phyloP scores from a whole-genome alignment of 139 green algal genomes.

The Gonium pectorale region DNA sequence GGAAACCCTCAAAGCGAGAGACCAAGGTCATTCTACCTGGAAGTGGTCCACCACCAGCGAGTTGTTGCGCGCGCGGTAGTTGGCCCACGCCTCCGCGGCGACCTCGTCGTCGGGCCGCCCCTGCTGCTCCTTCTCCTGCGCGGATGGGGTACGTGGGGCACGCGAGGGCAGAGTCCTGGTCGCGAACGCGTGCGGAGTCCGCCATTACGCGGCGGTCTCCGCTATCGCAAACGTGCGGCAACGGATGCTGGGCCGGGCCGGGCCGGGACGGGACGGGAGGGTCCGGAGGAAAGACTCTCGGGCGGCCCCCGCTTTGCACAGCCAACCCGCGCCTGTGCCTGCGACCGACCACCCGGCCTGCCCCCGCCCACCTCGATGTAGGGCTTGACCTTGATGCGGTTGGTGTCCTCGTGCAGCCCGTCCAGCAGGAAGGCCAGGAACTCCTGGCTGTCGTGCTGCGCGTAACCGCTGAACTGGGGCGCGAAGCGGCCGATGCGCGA shows the following conservation, averaged over 20 bases:
- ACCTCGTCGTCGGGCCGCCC: slow-evolving; percentile 86
- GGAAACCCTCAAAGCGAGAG: no score
- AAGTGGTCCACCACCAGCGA: slow-evolving; percentile 93
- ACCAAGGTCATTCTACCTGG: slow-evolving; percentile 57
- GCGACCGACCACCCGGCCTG: no score
- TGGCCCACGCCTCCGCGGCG: slow-evolving; percentile 84
- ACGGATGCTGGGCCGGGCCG: no score
- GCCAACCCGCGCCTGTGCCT: no score
- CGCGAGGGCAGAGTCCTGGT: no score
- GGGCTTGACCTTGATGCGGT: slow-evolving; percentile 92
- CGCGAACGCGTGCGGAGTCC: no score
- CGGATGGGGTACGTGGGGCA: no score
- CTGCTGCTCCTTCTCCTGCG: slow-evolving; percentile 78
- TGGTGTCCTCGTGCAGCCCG: slow-evolving; percentile 97
- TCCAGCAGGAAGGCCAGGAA: slow-evolving; percentile 97
- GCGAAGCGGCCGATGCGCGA: slow-evolving; percentile 86
- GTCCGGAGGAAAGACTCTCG: no score
- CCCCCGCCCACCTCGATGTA: slow-evolving; percentile 83
- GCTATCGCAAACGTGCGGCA: no score
- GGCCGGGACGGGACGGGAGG: no score
- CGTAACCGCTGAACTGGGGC: slow-evolving; percentile 93
- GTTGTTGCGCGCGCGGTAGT: slow-evolving; percentile 92
- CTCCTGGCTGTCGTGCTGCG: slow-evolving; percentile 93
- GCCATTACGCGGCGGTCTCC: no score
- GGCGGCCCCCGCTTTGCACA: no score